phyloP scores from a whole-genome alignment of 805 yeast species.

The Nakazawaea anatomiae region DNA sequence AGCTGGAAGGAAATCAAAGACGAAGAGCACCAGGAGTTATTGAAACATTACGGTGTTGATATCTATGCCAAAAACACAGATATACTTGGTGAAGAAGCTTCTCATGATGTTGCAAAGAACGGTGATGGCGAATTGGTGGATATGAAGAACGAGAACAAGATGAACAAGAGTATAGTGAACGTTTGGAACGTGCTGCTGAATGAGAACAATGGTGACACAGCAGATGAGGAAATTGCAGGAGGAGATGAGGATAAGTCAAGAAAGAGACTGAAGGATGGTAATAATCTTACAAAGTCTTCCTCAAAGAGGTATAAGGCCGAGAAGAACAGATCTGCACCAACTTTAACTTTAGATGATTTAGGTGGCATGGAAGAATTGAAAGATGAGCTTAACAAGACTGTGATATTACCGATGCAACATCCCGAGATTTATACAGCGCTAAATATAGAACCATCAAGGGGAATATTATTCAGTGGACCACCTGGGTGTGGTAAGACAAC shows the following conservation, averaged over 20 bases:
- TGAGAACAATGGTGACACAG: conserved; percentile 7
- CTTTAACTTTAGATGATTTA: conserved; percentile 58
- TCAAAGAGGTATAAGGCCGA: conserved; percentile 27
- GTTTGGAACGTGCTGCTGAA: conserved; percentile 47
- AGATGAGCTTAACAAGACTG: conserved; percentile 79
- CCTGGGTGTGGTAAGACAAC: conserved; percentile 99
- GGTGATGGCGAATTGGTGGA: conserved; percentile 49
- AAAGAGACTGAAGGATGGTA: conserved; percentile 45
- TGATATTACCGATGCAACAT: conserved; percentile 87
- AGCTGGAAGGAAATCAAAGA: conserved; percentile 48
- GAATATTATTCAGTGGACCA: conserved; percentile 91
- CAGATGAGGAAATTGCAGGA: conserved; percentile 7
- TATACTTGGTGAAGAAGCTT: no score
- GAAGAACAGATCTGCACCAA: conserved; percentile 66
- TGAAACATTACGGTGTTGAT: conserved; percentile 28
- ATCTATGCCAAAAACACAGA: conserved; percentile 8
- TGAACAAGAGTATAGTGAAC: conserved; percentile 72
- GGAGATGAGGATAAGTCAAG: conserved; percentile 25
- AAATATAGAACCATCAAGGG: conserved; percentile 94
- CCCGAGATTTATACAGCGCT: conserved; percentile 86
- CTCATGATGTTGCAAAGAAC: conserved; percentile 5
- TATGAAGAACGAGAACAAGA: conserved; percentile 55
- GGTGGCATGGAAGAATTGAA: conserved; percentile 91
- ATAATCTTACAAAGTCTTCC: conserved; percentile 7
- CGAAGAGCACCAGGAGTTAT: conserved; percentile 54